phyloP scores from a whole-genome alignment of 2,329 filamentous ascomycete genomes.

The Aspergillus fumigatus region DNA sequence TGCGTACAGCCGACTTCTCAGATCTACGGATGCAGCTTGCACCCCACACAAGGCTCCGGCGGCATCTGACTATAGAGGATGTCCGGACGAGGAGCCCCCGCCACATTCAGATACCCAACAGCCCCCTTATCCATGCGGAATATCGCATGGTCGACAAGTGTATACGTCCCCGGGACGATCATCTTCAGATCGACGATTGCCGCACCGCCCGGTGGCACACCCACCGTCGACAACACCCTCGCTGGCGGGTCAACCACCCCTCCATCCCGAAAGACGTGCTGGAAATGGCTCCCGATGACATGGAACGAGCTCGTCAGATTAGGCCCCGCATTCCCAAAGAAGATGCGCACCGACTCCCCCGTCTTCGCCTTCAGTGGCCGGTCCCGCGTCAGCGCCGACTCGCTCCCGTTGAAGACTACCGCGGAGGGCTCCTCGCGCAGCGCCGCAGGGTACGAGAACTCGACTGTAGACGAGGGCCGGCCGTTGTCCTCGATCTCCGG shows the following conservation, averaged over 20 bases:
- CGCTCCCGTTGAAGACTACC: constrained; percentile 32
- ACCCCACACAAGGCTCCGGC: constrained; percentile 27
- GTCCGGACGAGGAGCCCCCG: constrained; percentile 24
- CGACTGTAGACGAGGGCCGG: constrained; percentile 23
- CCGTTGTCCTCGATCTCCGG: constrained; percentile 30
- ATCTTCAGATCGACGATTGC: constrained; percentile 31
- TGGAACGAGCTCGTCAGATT: constrained; percentile 33
- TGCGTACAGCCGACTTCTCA: too few species aligned
- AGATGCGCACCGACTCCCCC: constrained; percentile 30
- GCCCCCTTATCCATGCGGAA: constrained; percentile 33
- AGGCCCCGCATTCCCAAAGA: constrained; percentile 34
- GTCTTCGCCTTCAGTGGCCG: constrained; percentile 26
- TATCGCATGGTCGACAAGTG: constrained; percentile 32
- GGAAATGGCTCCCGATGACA: constrained; percentile 28
- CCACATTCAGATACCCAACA: constrained; percentile 33
- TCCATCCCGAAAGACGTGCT: constrained; percentile 27
- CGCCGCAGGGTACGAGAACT: constrained; percentile 33
- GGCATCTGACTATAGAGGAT: constrained; percentile 23
- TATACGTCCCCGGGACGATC: constrained; percentile 31
- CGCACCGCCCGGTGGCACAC: constrained; percentile 25
- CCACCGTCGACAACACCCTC: constrained; percentile 22
- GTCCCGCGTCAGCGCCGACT: constrained; percentile 28
- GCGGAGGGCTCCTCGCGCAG: constrained; percentile 29
- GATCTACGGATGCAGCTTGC: constrained; percentile 27
- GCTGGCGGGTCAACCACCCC: constrained; percentile 29